Evolutionary conservation across 306 rosid genomes (phyloP), one percentile per base, ranked within the genome.

Genomic region (Malus sylvestris): DNA sequence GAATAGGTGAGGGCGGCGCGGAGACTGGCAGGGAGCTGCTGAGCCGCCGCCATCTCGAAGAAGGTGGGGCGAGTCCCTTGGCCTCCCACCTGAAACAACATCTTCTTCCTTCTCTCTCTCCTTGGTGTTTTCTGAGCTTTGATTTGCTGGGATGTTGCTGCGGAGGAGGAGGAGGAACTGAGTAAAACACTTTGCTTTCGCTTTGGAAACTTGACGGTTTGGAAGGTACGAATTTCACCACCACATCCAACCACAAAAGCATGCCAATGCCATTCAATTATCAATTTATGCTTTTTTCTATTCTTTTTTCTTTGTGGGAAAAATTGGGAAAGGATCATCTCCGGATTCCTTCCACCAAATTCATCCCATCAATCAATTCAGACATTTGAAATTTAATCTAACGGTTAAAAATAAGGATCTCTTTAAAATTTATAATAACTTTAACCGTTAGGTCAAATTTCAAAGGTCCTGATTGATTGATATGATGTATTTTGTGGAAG

Each of bases 1-100:
- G 98, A 95, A 76, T 95, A 95, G 13, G 96, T 86, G 13, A 95
- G 89, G 53, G 98, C 98, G 45, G 85, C 91, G 51, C 98, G 97
- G 69, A 95, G 97, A 60, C 98, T 95, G 32, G 90, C 88, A 0
- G 97, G 98, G 60, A 95, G 98, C 75, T 92, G 97, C 63, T 95
- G 96, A 20, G 98, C 97, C 42, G 98, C 98, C 67, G 97, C 96
- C 98, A 95, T 95, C 91, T 95, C 98, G 83, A 95, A 95, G 96
- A 95, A 95, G 62, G 98, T 95, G 77, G 98, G 98, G 10, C 97
- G 97, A 59, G 86, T 90, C 45, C 99, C 99, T 82, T 92, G 97
- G 1, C 97, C 97, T 5, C 97, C 99, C 19, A 92, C 99, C 87
- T 95, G 99, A 58, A 95, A 92, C 93, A 95, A 81, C 99, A 95